These are phyloP conservation scores for Tuber indicum DNA, from an alignment of 495 filamentous ascomycete species.

Conservation along the genomic window DNA sequence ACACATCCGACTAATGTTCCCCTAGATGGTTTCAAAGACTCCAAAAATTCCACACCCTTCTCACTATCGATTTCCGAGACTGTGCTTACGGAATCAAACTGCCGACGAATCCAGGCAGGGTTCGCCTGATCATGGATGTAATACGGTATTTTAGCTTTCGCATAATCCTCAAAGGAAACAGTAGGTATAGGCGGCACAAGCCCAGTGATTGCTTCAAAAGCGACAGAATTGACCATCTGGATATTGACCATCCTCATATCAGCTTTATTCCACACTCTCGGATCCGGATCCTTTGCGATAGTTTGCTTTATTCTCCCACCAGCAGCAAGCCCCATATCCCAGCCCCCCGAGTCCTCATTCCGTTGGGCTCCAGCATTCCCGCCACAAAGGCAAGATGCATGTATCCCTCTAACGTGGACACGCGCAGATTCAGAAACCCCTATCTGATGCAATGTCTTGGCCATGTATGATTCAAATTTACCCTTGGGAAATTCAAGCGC, in stretches of 20 bases:
- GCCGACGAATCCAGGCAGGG: not conserved
- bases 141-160: constrained; percentile 41
- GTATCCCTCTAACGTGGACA: not conserved
- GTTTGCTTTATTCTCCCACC: constrained; percentile 44
- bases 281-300: constrained; percentile 35
- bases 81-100: not conserved
- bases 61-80: constrained; percentile 13
- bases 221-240: constrained; percentile 44
- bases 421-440: not conserved
- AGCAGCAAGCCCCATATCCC: constrained; percentile 42
- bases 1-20: constrained; percentile 5
- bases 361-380: not conserved
- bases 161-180: constrained; percentile 43
- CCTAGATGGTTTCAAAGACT: constrained; percentile 2
- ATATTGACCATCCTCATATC: constrained; percentile 44
- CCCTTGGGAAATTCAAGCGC: not conserved
- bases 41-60: not conserved
- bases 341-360: not conserved
- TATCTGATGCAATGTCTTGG: not conserved
- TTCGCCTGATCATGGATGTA: constrained; percentile 42
- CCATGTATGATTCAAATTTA: not conserved
- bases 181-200: constrained; percentile 41
- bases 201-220: constrained; percentile 44
- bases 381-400: not conserved
- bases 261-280: constrained; percentile 42